A percentile compares a stretch with the other conserved stretches of the same genome.
These are phyloP conservation scores for Colletotrichum kahawae DNA, from an alignment of 2,329 filamentous ascomycete genomes.

Conservation along the genomic window DNA sequence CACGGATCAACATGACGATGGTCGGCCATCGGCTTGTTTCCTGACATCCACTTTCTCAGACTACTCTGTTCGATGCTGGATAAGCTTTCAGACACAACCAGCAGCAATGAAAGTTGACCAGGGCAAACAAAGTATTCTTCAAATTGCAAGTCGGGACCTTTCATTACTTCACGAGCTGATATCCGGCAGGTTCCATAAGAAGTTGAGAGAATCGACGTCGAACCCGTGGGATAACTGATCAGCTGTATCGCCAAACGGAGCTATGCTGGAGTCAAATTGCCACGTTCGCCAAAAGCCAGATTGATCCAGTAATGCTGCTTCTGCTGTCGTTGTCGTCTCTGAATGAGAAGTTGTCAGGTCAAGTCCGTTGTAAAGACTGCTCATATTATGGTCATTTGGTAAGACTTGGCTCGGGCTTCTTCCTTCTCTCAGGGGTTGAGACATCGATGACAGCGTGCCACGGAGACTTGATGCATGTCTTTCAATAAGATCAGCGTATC, in stretches of 20 bases:
- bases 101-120: background rate
- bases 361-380: background rate
- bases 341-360: background rate
- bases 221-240: constrained; percentile 5
- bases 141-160: background rate
- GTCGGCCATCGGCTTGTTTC: background rate
- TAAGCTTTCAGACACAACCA: background rate
- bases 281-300: background rate
- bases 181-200: constrained; percentile 8
- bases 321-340: background rate
- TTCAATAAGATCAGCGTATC: constrained; percentile 27
- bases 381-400: background rate
- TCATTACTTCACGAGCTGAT: background rate
- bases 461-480: constrained; percentile 20
- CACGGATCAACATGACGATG: background rate
- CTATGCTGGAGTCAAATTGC: constrained; percentile 5
- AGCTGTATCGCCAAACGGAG: background rate
- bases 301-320: background rate
- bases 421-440: background rate
- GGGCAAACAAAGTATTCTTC: background rate
- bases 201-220: constrained; percentile 16
- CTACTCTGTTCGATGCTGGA: background rate
- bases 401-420: background rate
- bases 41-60: background rate
- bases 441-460: background rate